phyloP scores from a whole-genome alignment of 331 rosid species.

The Stylosanthes scabra region DNA sequence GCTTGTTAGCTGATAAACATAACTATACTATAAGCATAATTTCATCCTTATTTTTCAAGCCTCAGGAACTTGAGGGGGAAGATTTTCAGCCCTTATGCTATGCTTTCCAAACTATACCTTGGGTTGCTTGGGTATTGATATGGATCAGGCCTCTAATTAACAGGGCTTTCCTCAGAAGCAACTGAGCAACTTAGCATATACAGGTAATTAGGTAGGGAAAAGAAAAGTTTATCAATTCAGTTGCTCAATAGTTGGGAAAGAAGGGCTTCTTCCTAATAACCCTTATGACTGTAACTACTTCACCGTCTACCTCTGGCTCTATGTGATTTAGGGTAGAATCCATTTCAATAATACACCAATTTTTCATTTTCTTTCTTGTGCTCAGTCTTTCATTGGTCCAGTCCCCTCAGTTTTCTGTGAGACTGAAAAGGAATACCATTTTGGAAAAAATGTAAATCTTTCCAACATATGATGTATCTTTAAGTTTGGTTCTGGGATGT shows the following conservation, averaged over 20 bases:
- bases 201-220: neutral
- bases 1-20: neutral
- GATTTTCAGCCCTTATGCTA: neutral
- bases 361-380: neutral
- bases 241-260: neutral
- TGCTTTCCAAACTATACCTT: neutral
- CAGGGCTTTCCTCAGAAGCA: neutral
- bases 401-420: constrained; percentile 7
- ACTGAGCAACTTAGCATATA: neutral
- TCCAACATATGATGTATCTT: constrained; percentile 20
- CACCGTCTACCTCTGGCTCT: neutral
- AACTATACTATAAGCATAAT: neutral
- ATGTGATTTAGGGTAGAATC: neutral
- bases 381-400: neutral
- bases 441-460: constrained; percentile 14
- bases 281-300: neutral
- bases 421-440: constrained; percentile 21
- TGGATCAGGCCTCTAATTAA: neutral
- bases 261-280: neutral
- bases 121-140: neutral
- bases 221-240: neutral
- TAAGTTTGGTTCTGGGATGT: constrained; percentile 26
- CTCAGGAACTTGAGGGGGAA: neutral
- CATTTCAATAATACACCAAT: neutral
- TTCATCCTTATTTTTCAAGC: neutral